phyloP scores from a whole-genome alignment of 1,284 basidiomycete species.

The Neonothopanus nambi region DNA sequence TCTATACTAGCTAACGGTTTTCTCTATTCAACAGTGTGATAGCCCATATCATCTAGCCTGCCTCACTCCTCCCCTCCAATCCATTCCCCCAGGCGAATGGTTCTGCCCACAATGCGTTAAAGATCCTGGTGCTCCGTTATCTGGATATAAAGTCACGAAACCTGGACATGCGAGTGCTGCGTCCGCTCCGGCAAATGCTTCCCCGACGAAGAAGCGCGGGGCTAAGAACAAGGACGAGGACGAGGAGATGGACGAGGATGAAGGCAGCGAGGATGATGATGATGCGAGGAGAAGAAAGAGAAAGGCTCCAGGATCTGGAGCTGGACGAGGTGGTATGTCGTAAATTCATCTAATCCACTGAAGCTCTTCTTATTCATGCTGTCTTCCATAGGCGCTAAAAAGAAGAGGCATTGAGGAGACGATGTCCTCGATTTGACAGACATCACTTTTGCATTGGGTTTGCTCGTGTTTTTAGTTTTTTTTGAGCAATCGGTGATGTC shows the following conservation, averaged over 20 bases:
- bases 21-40: constrained; percentile 66
- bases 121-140: constrained; percentile 44
- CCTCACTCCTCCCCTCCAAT: constrained; percentile 73
- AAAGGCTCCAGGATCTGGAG: constrained; percentile 23
- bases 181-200: constrained; percentile 13
- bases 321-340: constrained; percentile 21
- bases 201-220: constrained; percentile 16
- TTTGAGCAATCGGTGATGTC: no score
- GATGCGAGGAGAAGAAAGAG: constrained; percentile 28
- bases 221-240: constrained; percentile 13
- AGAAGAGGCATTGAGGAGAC: constrained; percentile 15
- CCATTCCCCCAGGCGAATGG: constrained; percentile 89
- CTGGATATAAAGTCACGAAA: constrained; percentile 26
- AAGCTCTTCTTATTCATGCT: background rate
- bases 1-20: constrained; percentile 1
- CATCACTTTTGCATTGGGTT: no score
- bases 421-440: no score
- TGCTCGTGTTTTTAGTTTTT: no score
- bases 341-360: constrained; percentile 1
- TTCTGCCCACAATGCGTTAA: constrained; percentile 77
- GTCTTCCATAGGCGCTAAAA: constrained; percentile 10
- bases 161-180: background rate
- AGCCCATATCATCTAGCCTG: constrained; percentile 86
- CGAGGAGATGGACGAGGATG: constrained; percentile 16
- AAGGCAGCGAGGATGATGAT: constrained; percentile 19